phyloP scores from a whole-genome alignment of 768 basidiomycete species.

The Pilatotrama ljubarskyi region DNA sequence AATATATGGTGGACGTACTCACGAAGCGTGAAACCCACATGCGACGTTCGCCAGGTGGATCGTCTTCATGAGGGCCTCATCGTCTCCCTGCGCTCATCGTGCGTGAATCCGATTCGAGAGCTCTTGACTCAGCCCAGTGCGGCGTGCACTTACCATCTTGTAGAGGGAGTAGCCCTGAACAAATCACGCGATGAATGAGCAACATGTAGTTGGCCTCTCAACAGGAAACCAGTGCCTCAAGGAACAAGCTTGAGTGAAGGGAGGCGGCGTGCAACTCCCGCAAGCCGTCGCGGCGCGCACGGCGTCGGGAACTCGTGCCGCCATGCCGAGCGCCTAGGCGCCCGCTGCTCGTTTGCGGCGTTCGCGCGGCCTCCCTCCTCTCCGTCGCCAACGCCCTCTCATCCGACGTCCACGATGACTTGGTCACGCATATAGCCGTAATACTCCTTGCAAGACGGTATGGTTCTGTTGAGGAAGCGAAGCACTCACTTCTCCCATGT shows the following conservation, averaged over 20 bases:
- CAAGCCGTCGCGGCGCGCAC: no score
- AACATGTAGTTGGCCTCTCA: no score
- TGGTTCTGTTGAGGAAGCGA: not conserved
- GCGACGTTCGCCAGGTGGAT: constrained; percentile 50
- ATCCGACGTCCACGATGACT: not conserved
- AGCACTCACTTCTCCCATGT: constrained; percentile 34
- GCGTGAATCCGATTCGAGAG: no score
- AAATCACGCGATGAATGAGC: not conserved
- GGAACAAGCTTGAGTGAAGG: no score
- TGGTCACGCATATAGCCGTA: not conserved
- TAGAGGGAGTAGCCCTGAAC: constrained; percentile 32
- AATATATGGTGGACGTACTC: not conserved
- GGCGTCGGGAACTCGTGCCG: no score
- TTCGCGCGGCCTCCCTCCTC: not conserved
- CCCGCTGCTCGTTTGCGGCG: not conserved
- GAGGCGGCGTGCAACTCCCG: no score
- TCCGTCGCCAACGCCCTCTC: not conserved
- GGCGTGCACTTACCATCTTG: constrained; percentile 23
- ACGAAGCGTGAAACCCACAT: constrained; percentile 72
- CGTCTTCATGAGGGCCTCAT: constrained; percentile 34
- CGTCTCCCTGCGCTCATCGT: constrained; percentile 26
- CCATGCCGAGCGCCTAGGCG: not conserved
- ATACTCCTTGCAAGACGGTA: no score
- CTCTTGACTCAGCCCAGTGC: no score
- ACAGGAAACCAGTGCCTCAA: no score